Evolutionary conservation across 179 eudicot species (phyloP).

Genomic region (Sideroxylon spinosum): DNA sequence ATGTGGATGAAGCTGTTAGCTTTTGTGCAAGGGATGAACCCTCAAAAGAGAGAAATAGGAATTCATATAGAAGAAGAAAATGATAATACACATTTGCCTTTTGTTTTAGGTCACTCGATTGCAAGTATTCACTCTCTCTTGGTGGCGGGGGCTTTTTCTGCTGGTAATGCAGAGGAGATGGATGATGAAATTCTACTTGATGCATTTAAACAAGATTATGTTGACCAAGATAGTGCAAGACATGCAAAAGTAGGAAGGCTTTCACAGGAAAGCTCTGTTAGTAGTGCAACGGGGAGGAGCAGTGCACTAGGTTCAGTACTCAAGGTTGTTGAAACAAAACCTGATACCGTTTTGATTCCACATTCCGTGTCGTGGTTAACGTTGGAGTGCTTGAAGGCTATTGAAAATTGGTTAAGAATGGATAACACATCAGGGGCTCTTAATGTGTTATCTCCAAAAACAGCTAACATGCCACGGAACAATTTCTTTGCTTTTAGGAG

Average conservation of each 20-base stretch:
- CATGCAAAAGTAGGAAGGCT: constrained; percentile 89
- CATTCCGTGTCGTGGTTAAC: constrained; percentile 50
- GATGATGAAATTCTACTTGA: constrained; percentile 32
- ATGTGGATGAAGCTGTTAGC: constrained; percentile 77
- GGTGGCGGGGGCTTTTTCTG: constrained; percentile 73
- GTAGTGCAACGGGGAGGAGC: constrained; percentile 46
- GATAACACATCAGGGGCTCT: constrained; percentile 40
- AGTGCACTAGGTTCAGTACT: constrained; percentile 24
- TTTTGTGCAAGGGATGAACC: constrained; percentile 88
- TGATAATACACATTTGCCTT: constrained; percentile 74
- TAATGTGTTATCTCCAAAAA: constrained; percentile 31
- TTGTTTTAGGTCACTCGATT: constrained; percentile 60
- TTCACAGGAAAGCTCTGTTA: constrained; percentile 74
- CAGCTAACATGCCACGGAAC: constrained; percentile 28
- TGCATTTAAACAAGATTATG: constrained; percentile 32
- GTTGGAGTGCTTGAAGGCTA: constrained; percentile 67
- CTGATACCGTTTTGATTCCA: constrained; percentile 29
- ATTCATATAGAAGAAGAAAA: constrained; percentile 86
- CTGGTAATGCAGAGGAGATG: constrained; percentile 28
- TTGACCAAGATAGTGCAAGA: constrained; percentile 54
- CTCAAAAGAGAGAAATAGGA: constrained; percentile 84
- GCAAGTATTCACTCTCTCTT: constrained; percentile 69
- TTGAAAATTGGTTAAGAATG: constrained; percentile 62
- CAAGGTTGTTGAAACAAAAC: constrained; percentile 27
- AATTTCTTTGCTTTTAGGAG: constrained; percentile 51